Base-by-base conservation (phyloP, 202 grass and related monocot species). In the Cymbopogon flexuosus region DNA sequence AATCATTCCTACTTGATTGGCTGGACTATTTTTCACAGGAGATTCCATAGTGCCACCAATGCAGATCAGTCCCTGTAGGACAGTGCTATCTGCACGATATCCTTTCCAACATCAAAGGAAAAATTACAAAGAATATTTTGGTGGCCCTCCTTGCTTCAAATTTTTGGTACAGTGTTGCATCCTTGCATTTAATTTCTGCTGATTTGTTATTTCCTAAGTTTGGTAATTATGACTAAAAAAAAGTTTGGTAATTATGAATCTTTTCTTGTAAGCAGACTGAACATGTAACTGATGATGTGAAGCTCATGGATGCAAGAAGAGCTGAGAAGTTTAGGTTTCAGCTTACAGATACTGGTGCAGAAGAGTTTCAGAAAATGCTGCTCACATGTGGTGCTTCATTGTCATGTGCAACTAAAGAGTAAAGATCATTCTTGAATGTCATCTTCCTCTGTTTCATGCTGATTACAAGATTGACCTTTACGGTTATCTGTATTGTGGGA, bases 331-430 rank as follows among this genome's bases (percentile, higher is more conserved):
- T 88, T 77, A 85, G 73, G 65, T 95, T 99, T 77, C 72, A 78
- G 58, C 74, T 76, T 67, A 67, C 49, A 27, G 62, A 69, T 72
- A 83, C 72, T 78, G 90, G 87, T 6, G 47, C 65, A 46, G 88
- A 90, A 86, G 88, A 85, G 62, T 91, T 95, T 85, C 88, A 88
- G 77, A 83, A 78, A 77, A 86, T 95, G 87, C 82, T 98, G 45
- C 81, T 95, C 81, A 68, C 83, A 15, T 91, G 79, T 85, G 95
- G 95, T 73, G 90, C 88, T 64, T 94, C 86, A 46, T 88, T 83
- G 76, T 83, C 79, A 65, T 75, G 87, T 10, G 83, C 84, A 88
- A 90, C 90, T 78, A 95, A 95, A 90, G 90, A 93, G 92, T 95
- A 88, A 84, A 76, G 46, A 68, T 72, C 59, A 49, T 88, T 87